These are phyloP conservation scores for Cytospora schulzeri DNA, from an alignment of 2,329 filamentous ascomycete genomes.

Conservation along the genomic window DNA sequence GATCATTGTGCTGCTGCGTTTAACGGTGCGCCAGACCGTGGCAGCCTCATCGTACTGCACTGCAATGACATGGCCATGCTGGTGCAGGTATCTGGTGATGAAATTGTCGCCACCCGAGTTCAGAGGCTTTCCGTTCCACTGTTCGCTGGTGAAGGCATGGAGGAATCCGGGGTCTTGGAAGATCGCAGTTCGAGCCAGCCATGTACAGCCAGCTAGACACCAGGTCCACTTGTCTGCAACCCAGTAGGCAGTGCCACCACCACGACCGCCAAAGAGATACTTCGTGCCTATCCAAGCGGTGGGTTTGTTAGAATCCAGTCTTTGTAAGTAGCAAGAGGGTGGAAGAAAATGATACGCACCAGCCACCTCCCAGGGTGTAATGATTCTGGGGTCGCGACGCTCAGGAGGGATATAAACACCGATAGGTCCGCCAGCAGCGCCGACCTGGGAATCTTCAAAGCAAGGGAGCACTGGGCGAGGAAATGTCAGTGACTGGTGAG, in stretches of 20 bases:
- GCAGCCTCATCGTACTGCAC: conserved; percentile 1
- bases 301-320: background rate
- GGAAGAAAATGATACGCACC: background rate
- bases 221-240: conserved; percentile 17
- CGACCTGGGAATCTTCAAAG: conserved; percentile 13
- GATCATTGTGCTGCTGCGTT: conserved; percentile 12
- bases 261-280: conserved; percentile 14
- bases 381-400: background rate
- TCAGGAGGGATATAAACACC: conserved; percentile 7
- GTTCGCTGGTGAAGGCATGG: background rate
- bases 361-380: conserved; percentile 17
- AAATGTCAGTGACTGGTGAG: background rate
- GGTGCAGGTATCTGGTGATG: conserved; percentile 9
- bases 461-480: conserved; percentile 1
- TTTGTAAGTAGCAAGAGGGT: background rate
- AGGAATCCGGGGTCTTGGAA: conserved; percentile 6
- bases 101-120: conserved; percentile 13
- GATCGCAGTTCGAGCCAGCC: conserved; percentile 14
- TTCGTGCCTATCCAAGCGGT: background rate
- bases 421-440: conserved; percentile 14
- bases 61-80: conserved; percentile 1
- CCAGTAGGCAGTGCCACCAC: conserved; percentile 6
- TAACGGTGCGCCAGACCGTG: conserved; percentile 13
- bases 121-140: conserved; percentile 1
- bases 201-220: conserved; percentile 19